Conservation (phyloP, 176 grass and related monocot species). For the Calamus simplicifolius region DNA sequence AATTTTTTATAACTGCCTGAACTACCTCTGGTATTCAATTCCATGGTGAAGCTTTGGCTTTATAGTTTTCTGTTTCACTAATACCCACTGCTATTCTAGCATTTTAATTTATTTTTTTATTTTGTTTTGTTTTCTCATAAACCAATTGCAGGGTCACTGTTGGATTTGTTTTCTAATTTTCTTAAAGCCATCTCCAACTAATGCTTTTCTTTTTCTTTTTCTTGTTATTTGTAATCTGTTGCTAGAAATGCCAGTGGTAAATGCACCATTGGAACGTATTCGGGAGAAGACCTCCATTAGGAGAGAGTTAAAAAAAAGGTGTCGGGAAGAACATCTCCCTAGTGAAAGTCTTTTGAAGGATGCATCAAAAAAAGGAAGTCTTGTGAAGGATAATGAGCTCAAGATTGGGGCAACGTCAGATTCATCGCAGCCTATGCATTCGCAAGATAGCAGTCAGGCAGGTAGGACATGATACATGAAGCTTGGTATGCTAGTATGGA, state of each 20-base stretch:
- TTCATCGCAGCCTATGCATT: not conserved
- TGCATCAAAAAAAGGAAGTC: not conserved
- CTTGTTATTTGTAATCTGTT: slow-evolving; percentile 4
- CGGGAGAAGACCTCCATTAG: slow-evolving; percentile 14
- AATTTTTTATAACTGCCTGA: not conserved
- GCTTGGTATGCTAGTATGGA: not conserved
- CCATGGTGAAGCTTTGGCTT: not conserved
- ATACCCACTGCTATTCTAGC: too few species aligned
- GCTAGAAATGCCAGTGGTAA: slow-evolving; percentile 11
- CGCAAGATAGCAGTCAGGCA: slow-evolving; percentile 10
- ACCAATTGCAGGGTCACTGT: not conserved
- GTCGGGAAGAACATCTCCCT: not conserved
- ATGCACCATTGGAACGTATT: slow-evolving; percentile 1
- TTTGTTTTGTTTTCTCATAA: not conserved
- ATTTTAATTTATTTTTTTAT: not conserved
- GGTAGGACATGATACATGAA: slow-evolving; percentile 11
- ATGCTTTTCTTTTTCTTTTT: not conserved
- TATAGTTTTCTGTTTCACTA: not conserved
- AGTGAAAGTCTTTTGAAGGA: not conserved
- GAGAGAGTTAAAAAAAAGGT: slow-evolving; percentile 23
- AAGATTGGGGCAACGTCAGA: not conserved
- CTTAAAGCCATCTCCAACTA: not conserved
- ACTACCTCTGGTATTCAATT: not conserved
- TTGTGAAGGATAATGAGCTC: not conserved
- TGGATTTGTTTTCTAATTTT: too few species aligned